Base-by-base conservation (phyloP, 352 stramenopile genomes). In the Globisporangium acanthophoron region DNA sequence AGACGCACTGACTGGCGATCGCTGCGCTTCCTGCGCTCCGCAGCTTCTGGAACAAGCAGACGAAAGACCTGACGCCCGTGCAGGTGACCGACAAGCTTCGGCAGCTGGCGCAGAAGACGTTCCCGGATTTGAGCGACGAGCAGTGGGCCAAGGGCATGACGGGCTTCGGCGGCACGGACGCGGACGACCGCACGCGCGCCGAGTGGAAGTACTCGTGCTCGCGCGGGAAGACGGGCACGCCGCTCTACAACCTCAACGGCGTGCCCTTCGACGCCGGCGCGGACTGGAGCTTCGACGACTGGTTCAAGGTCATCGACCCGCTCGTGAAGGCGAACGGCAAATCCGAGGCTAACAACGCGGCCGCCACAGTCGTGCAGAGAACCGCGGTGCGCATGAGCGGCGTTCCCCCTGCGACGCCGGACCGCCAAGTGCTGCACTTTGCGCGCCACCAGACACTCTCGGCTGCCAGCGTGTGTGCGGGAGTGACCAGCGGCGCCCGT, bases 121-220 rank as follows among this genome's bases (percentile, higher is more conserved):
- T 92, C 50, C 70, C 84, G 9, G 61, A 59, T 5, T 62, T 94
- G 44, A 86, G 73, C 12, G 69, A 85, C 31, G 65, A 66, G 43
- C 74, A 92, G 40, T 94, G 84, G 84, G 68, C 71, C 2, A 71
- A 83, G 20, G 76, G 73, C 33, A 92, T 92, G 79, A 88, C 76
- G 0, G 81, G 81, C 31, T 88, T 86, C 37, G 84, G 84, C 51
- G 81, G 84, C 61, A 92, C 81, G 5, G 70, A 83, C 29, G 76
- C 75, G 5, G 84, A 94, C 60, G 69, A 74, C 27, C 67, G 72
- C 40, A 65, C 74, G 3, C 79, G 84, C 49, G 69, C 80, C 49
- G 73, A 74, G 21, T 94, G 84, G 84, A 94, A 94, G 65, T 91
- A 94, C 71, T 73, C 78, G 43, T 94, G 84, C 66, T 76, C 84